A percentile compares a stretch with the other conserved stretches of the same genome.
These are phyloP conservation scores for Glarea lozoyensis DNA, from an alignment of 495 filamentous ascomycete species.

Conservation along the genomic window DNA sequence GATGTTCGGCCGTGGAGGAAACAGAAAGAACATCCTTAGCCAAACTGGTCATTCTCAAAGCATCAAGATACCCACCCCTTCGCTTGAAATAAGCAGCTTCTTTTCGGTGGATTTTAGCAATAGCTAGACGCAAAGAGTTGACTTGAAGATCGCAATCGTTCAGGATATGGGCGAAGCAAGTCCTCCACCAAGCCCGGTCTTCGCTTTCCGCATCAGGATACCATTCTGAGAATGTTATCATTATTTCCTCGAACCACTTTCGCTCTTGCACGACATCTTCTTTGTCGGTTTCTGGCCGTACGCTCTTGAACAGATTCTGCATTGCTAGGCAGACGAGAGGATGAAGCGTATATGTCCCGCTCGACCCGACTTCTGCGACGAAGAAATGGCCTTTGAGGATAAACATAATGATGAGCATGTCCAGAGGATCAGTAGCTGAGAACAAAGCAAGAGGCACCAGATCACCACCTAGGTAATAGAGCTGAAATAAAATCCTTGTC, in stretches of 20 bases:
- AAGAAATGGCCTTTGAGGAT: slow-evolving; percentile 5
- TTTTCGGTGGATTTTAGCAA: slow-evolving; percentile 7
- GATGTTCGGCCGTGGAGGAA: slow-evolving; percentile 1
- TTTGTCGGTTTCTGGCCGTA: not conserved
- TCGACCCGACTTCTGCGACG: slow-evolving; percentile 1
- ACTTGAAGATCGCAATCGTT: slow-evolving; percentile 3
- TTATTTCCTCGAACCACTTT: slow-evolving; percentile 7
- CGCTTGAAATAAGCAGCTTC: slow-evolving; percentile 7
- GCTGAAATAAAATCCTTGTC: not conserved
- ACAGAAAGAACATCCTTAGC: slow-evolving; percentile 5
- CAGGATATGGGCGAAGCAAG: slow-evolving; percentile 5
- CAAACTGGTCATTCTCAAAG: slow-evolving; percentile 3
- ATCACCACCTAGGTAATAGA: slow-evolving; percentile 8
- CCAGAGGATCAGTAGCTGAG: slow-evolving; percentile 1
- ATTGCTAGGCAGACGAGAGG: slow-evolving; percentile 9
- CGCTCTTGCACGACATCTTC: slow-evolving; percentile 1
- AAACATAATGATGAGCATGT: slow-evolving; percentile 8
- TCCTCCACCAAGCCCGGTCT: slow-evolving; percentile 9
- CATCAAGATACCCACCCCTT: slow-evolving; percentile 4
- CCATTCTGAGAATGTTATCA: slow-evolving; percentile 3
- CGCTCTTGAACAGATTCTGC: not conserved
- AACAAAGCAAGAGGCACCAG: slow-evolving; percentile 3
- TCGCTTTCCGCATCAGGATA: slow-evolving; percentile 9
- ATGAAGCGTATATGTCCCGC: slow-evolving; percentile 5
- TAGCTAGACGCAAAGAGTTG: slow-evolving; percentile 1